Base-by-base conservation (phyloP, 768 basidiomycete species). In the Kwoniella mangroviensis region DNA sequence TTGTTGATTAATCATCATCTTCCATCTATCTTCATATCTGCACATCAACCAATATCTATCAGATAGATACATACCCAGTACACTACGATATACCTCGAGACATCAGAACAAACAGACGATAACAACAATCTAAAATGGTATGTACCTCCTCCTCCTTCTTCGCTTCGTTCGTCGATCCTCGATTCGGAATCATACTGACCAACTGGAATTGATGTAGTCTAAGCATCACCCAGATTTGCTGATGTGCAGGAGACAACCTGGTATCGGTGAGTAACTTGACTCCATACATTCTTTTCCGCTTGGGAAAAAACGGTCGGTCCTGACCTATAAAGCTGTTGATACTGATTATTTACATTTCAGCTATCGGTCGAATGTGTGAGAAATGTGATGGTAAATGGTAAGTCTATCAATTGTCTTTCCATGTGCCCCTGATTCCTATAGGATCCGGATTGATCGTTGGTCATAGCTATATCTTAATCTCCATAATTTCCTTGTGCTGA, bases 341-440 rank as follows among this genome's bases (percentile, higher is more conserved):
- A 34, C 34, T 34, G 34, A 34, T 34, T 7, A 34, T 7, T 34
- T 34, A 34, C 6, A 34, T 34, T 34, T 7, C 34, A 97, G 97
- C 97, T 57, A 97, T 98, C 77, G 97, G 97, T 52, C 92, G 97
- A 77, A 88, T 98, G 62, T 99, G 97, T 84, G 97, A 99, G 85
- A 98, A 98, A 84, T 98, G 95, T 80, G 97, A 99, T 82, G 97
- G 97, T 61, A 98, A 98, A 90, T 99, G 97, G 96, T 97, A 77
- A 70, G 90, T 81, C 9, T 59, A 13, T 45, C 43, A 45, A 11
- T 45, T 11, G 3, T 13, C 17, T 12, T 19, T 10, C 10, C 43
- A 12, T 45, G 43, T 12, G 42, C 7, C 13, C 43, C 12, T 13
- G 17, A 3, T 45, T 45, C 43, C 43, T 11, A 19, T 13, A 19